Base-by-base conservation (phyloP, 352 stramenopile species). In the Globisporangium perplexum region DNA sequence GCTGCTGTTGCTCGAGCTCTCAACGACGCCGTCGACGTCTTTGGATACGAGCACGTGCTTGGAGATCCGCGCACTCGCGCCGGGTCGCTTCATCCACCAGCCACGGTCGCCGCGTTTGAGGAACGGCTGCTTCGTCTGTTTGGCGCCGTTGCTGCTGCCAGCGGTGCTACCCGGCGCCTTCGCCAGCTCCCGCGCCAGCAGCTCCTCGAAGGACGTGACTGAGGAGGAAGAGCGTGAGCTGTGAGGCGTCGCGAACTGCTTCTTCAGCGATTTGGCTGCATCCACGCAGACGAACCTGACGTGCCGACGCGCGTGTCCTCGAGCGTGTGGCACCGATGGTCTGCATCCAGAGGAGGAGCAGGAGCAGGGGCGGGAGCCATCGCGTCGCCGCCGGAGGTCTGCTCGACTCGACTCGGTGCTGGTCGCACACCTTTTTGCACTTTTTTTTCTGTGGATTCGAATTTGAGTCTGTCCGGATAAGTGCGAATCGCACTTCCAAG, bases 61-160 rank as follows among this genome's bases (percentile, higher is more conserved):
- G 18, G 68, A 59, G 51, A 88, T 65, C 53, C 83, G 85, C 26
- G 65, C 57, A 55, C 78, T 72, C 24, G 70, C 69, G 17, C 66
- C 69, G 11, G 78, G 74, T 0, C 65, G 72, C 59, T 74, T 59
- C 78, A 90, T 94, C 83, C 83, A 94, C 83, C 83, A 94, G 0
- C 83, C 83, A n/a, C 83, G 77, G 22, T 82, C 63, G 24, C 81
- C 79, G 74, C 71, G 89, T 46, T 77, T 83, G 6, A 94, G 59
- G 50, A 90, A 94, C 41, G 80, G 57, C 41, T 82, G 83, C 61
- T 77, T 85, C 11, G 22, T 28, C 26, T 15, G 10, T 47, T 17
- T 47, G 18, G 17, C 3, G 31, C 20, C 35, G 6, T 18, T 24
- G 22, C n/a, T 41, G 5, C 43, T 22, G 30, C 12, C 54, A 15